Evolutionary conservation across 768 basidiomycete species (phyloP).

Genomic region (Favolaschia claudopus): DNA sequence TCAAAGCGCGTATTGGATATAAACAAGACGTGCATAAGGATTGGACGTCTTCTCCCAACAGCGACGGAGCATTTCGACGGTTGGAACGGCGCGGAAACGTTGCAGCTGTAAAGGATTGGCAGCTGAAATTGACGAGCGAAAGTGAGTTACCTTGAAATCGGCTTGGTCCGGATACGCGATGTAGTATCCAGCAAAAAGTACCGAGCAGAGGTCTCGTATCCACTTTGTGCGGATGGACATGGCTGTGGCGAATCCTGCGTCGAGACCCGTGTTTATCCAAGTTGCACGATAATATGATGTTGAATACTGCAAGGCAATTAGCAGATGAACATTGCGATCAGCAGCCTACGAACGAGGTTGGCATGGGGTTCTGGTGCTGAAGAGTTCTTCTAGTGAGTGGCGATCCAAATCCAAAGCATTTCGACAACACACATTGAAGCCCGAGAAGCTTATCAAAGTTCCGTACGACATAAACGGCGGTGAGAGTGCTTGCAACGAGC

Average conservation of each 20-base stretch:
- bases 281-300: slow-evolving; percentile 95
- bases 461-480: slow-evolving; percentile 80
- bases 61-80: slow-evolving; percentile 92
- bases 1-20: neutral
- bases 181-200: slow-evolving; percentile 90
- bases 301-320: slow-evolving; percentile 68
- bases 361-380: slow-evolving; percentile 94
- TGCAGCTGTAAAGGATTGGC: slow-evolving; percentile 69
- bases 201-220: slow-evolving; percentile 86
- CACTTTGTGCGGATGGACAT: slow-evolving; percentile 92
- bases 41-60: slow-evolving; percentile 98
- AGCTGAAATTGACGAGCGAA: neutral
- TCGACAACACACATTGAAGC: slow-evolving; percentile 66
- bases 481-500: slow-evolving; percentile 85
- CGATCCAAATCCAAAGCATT: neutral
- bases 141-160: slow-evolving; percentile 86
- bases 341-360: slow-evolving; percentile 66
- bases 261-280: slow-evolving; percentile 93
- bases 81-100: slow-evolving; percentile 90
- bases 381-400: slow-evolving; percentile 14
- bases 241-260: slow-evolving; percentile 96
- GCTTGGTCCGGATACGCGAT: slow-evolving; percentile 86
- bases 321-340: neutral
- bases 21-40: slow-evolving; percentile 71
- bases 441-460: slow-evolving; percentile 90